Evolutionary conservation across 768 basidiomycete species (phyloP).

Genomic region (Macrocybe gigantea): DNA sequence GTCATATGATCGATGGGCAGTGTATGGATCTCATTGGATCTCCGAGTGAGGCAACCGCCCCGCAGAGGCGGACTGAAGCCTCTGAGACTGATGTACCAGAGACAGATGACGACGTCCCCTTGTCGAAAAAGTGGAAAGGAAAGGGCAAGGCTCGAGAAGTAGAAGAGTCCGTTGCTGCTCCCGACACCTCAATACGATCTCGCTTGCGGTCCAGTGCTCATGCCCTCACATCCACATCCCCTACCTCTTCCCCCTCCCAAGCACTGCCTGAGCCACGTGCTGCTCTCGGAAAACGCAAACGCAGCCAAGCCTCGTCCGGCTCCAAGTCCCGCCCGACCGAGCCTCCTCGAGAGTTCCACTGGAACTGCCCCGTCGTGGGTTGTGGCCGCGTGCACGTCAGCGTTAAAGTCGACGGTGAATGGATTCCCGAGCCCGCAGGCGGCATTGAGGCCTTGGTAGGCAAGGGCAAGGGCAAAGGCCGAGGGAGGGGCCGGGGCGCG

Average conservation of each 20-base stretch:
- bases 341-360: constrained; percentile 29
- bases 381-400: constrained; percentile 54
- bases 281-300: constrained; percentile 14
- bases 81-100: background rate
- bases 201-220: constrained; percentile 45
- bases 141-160: constrained; percentile 15
- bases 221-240: constrained; percentile 6
- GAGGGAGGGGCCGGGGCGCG: background rate
- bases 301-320: constrained; percentile 18
- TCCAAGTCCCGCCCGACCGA: constrained; percentile 36
- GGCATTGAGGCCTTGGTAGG: background rate
- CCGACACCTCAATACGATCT: constrained; percentile 43
- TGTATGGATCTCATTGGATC: constrained; percentile 57
- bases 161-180: constrained; percentile 3
- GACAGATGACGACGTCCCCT: constrained; percentile 10
- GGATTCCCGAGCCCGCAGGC: constrained; percentile 42
- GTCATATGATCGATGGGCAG: constrained; percentile 75
- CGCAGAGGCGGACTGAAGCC: background rate
- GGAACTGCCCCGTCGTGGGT: constrained; percentile 58
- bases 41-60: constrained; percentile 6
- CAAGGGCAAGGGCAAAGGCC: background rate
- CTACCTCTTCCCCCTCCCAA: constrained; percentile 3
- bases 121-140: constrained; percentile 29
- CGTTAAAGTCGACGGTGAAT: constrained; percentile 50
- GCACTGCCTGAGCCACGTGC: constrained; percentile 3